Conservation (phyloP, 495 filamentous ascomycete genomes). For the Xylaria bambusicola region DNA sequence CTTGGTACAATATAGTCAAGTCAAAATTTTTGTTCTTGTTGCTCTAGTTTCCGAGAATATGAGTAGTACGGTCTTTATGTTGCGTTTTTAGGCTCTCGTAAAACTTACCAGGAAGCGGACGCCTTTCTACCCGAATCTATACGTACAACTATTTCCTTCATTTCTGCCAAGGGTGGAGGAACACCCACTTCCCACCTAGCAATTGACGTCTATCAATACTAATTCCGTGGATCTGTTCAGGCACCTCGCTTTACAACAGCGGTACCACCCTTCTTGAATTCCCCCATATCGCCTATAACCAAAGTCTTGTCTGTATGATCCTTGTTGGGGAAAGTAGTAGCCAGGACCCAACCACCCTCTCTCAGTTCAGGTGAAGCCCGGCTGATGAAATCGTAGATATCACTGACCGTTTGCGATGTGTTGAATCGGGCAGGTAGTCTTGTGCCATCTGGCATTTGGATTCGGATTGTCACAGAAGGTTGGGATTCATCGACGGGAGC, state of each 20-base stretch:
- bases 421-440: conserved; percentile 88
- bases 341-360: conserved; percentile 71
- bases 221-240: conserved; percentile 2
- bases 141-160: no score
- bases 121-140: conserved; percentile 8
- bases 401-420: conserved; percentile 83
- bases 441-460: conserved; percentile 88
- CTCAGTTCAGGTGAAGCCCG: conserved; percentile 62
- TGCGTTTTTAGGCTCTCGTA: not conserved
- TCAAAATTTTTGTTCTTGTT: no score
- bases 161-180: not conserved
- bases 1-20: no score
- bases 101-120: not conserved
- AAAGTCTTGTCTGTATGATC: conserved; percentile 75
- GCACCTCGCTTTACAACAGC: conserved; percentile 72
- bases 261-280: conserved; percentile 78
- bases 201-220: not conserved
- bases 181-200: not conserved
- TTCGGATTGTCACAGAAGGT: conserved; percentile 77
- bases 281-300: conserved; percentile 73
- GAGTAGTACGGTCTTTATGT: no score
- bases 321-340: conserved; percentile 96
- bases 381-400: conserved; percentile 84
- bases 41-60: no score
- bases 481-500: conserved; percentile 71